phyloP scores from a whole-genome alignment of 495 filamentous ascomycete genomes.

The Cenococcum geophilum region DNA sequence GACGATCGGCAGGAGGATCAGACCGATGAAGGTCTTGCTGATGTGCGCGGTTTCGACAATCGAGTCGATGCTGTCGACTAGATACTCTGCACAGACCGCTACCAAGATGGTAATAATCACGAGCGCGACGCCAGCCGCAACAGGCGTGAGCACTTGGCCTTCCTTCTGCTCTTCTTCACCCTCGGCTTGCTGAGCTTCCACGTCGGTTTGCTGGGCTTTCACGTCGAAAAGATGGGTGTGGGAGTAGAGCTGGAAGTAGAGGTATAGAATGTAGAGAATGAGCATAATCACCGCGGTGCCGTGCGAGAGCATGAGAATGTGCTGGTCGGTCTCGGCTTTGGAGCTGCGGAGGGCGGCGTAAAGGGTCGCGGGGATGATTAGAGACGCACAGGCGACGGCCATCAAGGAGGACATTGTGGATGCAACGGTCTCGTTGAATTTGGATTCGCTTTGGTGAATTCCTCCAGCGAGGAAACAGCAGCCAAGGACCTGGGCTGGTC shows the following conservation, averaged over 20 bases:
- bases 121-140: conserved; percentile 66
- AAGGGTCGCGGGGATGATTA: conserved; percentile 85
- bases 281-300: conserved; percentile 88
- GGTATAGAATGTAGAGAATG: conserved; percentile 80
- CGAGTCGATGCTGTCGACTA: conserved; percentile 87
- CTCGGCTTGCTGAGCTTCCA: conserved; percentile 43
- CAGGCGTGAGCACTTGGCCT: conserved; percentile 57
- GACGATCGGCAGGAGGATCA: conserved; percentile 92
- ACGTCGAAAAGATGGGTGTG: conserved; percentile 78
- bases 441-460: conserved; percentile 61
- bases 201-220: conserved; percentile 50
- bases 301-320: conserved; percentile 78
- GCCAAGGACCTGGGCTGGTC: conserved; percentile 56
- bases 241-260: conserved; percentile 81
- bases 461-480: conserved; percentile 96
- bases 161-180: conserved; percentile 44
- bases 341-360: conserved; percentile 52
- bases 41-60: conserved; percentile 79
- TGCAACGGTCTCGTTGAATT: conserved; percentile 80
- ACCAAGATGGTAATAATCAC: conserved; percentile 74
- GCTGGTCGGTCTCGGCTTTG: conserved; percentile 46
- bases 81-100: conserved; percentile 86
- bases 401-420: conserved; percentile 95
- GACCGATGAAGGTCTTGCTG: conserved; percentile 92
- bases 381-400: conserved; percentile 81